Evolutionary conservation across 2,329 filamentous ascomycete species (phyloP).

Genomic region (Colletotrichum truncatum): DNA sequence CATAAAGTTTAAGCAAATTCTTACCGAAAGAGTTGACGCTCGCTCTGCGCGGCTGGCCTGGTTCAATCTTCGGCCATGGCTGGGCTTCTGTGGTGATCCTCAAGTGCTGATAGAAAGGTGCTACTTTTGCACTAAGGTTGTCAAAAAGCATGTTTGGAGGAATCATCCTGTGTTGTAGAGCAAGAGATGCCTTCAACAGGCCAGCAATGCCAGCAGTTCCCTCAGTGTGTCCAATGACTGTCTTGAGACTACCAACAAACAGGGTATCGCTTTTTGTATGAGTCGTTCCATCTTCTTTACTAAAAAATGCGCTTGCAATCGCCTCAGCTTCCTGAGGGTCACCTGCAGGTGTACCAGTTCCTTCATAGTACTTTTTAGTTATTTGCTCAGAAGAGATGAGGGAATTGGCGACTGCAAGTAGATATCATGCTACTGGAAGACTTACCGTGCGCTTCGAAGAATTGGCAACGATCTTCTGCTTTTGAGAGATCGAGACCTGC

Average conservation of each 20-base stretch:
- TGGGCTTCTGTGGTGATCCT: conserved; percentile 30
- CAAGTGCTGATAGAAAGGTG: conserved; percentile 33
- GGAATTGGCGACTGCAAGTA: too few relatives aligned
- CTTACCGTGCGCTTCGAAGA: too few relatives aligned
- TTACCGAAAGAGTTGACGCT: conserved; percentile 46
- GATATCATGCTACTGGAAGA: conserved; percentile 42
- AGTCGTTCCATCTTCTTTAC: neutral
- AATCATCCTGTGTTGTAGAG: conserved; percentile 32
- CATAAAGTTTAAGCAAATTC: neutral
- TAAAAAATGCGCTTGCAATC: conserved; percentile 30
- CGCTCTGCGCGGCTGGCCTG: neutral
- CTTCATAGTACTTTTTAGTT: conserved; percentile 21
- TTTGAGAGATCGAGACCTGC: conserved; percentile 21
- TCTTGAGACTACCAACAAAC: conserved; percentile 38
- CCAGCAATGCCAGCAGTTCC: conserved; percentile 37
- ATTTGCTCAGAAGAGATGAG: neutral
- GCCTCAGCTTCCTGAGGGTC: conserved; percentile 47
- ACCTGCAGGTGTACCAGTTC: conserved; percentile 48
- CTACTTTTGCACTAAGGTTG: conserved; percentile 37
- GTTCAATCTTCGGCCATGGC: neutral
- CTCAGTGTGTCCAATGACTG: conserved; percentile 39
- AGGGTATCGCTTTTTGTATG: neutral
- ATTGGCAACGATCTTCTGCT: conserved; percentile 5
- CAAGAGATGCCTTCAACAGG: conserved; percentile 35
- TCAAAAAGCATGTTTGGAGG: conserved; percentile 42